These are phyloP conservation scores for Hymenoscyphus fraxineus DNA, from an alignment of 2,329 filamentous ascomycete genomes.

Conservation along the genomic window DNA sequence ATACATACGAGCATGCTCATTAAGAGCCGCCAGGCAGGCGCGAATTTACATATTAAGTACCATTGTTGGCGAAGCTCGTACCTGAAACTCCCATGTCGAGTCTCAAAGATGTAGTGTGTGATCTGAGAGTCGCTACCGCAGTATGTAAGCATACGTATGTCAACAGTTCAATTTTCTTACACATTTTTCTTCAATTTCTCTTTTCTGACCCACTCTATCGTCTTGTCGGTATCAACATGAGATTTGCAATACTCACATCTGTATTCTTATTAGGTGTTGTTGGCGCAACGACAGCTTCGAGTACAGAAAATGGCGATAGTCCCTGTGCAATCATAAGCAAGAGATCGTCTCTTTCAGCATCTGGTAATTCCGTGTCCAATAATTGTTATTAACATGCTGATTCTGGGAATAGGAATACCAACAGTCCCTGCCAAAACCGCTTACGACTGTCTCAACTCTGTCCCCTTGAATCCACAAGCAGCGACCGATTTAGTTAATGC, in stretches of 20 bases:
- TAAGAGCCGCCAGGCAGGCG: not conserved
- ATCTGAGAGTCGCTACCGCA: not conserved
- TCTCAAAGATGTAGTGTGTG: not conserved
- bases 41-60: not conserved
- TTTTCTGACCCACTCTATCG: not conserved
- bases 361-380: not conserved
- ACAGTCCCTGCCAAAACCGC: conserved; percentile 24
- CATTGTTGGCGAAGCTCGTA: not conserved
- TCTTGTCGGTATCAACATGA: not conserved
- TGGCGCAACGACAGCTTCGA: not conserved
- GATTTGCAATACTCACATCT: not conserved
- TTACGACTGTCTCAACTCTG: conserved; percentile 29
- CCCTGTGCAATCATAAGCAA: conserved; percentile 17
- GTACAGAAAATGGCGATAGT: conserved; percentile 3
- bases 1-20: not conserved
- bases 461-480: conserved; percentile 22
- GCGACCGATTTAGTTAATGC: conserved; percentile 25
- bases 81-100: not conserved
- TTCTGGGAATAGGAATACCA: conserved; percentile 15
- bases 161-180: not conserved
- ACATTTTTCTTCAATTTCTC: not conserved
- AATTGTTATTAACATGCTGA: conserved; percentile 1
- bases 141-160: not conserved
- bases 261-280: not conserved
- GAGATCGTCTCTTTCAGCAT: conserved; percentile 12